Base-by-base conservation (phyloP, 2,329 filamentous ascomycete species). In the Hypoxylon sp. region DNA sequence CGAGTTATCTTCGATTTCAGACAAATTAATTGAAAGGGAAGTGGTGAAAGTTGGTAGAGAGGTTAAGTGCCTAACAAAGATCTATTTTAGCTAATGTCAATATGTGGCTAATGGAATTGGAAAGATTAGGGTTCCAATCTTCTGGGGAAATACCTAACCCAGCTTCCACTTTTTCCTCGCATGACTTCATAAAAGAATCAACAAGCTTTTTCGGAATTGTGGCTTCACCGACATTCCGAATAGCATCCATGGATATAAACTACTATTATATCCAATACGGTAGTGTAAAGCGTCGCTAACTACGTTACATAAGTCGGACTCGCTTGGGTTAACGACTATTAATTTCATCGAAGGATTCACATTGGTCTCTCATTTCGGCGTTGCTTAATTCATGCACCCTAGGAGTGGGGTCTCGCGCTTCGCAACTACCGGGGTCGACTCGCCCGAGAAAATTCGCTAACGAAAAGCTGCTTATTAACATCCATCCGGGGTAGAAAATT, bases 301-400 rank as follows among this genome's bases (percentile, higher is more conserved):
- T 17, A 22, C 39, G 14, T 44, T n/a, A 17, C 24, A 26, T 50
- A 26, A 50, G 14, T 50, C 24, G 17, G 8, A 44, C 39, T 50
- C 24, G 24, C 6, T 33, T 29, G 26, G 26, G 14, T 9, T 26
- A 42, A 19, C 13, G 17, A n/a, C 29, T 31, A 22, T 3, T 35
- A 22, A 57, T 57, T 26, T 42, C 24, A 46, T 31, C 29, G 44
- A 17, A 61, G 57, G 60, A 63, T 62, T 65, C 44, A 31, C 19
- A 13, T 46, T 37, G 22, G 19, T n/a, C 26, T 61, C 54, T 69
- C 63, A 69, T 69, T 69, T 69, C 63, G 42, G 59, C 35, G 19
- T 57, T 33, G 44, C 57, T 59, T 37, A 51, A 44, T 61, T 48
- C 5, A 55, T 51, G 33, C 19, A 33, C n/a, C 48, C 26, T 35